These are phyloP conservation scores for Euphorbia celastroides DNA, from an alignment of 441 rosid species.

Conservation along the genomic window DNA sequence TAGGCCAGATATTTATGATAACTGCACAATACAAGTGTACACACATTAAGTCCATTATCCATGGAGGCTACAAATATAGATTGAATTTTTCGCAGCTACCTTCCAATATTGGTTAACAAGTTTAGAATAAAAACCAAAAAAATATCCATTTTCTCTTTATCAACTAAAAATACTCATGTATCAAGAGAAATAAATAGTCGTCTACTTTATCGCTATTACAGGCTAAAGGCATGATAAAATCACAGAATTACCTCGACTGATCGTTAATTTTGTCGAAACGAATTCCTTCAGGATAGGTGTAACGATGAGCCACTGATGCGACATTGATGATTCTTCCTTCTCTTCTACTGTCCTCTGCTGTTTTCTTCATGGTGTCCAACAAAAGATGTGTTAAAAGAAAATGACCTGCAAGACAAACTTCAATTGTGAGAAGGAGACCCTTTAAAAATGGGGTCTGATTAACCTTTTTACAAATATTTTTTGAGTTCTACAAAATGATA, in stretches of 20 bases:
- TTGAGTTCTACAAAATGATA: not conserved
- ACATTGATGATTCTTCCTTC: constrained; percentile 64
- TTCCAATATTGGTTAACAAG: not conserved
- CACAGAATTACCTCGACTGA: constrained; percentile 33
- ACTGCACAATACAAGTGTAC: constrained; percentile 27
- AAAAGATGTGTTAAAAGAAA: constrained; percentile 59
- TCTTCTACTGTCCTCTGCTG: constrained; percentile 37
- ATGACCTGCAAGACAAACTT: constrained; percentile 59
- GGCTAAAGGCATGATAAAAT: not conserved
- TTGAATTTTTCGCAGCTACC: not conserved
- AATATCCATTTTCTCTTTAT: not conserved
- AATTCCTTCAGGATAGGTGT: constrained; percentile 45
- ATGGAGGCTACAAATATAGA: not conserved
- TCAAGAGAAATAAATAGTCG: not conserved
- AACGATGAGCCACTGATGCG: constrained; percentile 46
- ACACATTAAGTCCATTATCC: not conserved
- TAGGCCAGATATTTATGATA: constrained; percentile 36
- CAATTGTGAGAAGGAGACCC: too few species aligned
- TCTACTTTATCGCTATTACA: not conserved
- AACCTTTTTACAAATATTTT: not conserved
- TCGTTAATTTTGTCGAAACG: constrained; percentile 51
- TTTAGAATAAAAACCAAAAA: not conserved
- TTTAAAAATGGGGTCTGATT: not conserved
- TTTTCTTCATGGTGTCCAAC: constrained; percentile 58
- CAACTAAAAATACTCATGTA: not conserved